These are phyloP conservation scores for Omphalotus guepiniiformis DNA, from an alignment of 768 basidiomycete species.

Conservation along the genomic window DNA sequence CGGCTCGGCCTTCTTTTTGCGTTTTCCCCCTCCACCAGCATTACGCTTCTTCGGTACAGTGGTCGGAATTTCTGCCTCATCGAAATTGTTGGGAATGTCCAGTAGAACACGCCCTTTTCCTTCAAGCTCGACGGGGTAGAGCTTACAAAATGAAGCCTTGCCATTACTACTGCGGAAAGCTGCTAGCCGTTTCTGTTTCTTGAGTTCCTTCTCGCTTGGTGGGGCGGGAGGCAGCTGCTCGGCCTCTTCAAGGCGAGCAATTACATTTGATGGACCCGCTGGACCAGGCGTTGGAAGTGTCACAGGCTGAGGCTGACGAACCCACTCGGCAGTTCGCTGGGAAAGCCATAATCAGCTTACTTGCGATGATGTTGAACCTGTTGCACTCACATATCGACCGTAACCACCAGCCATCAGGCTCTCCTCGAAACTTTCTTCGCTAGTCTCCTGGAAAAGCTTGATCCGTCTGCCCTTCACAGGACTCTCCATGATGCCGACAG, in stretches of 20 bases:
- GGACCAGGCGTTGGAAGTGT: conserved; percentile 33
- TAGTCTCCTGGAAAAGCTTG: conserved; percentile 76
- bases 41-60: conserved; percentile 33
- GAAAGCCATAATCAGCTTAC: conserved; percentile 13
- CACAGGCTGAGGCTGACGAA: conserved; percentile 51
- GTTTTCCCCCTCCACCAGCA: conserved; percentile 24
- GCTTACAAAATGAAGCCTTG: conserved; percentile 29
- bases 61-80: conserved; percentile 18
- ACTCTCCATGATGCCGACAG: conserved; percentile 62
- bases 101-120: conserved; percentile 71
- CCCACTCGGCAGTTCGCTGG: conserved; percentile 59
- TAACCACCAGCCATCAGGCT: conserved; percentile 81
- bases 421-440: conserved; percentile 82
- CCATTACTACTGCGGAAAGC: conserved; percentile 54
- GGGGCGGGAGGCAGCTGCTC: conserved; percentile 22
- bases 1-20: conserved; percentile 49
- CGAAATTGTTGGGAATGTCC: conserved; percentile 44
- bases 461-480: conserved; percentile 70
- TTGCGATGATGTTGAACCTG: neutral
- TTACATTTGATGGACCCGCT: conserved; percentile 40
- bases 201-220: conserved; percentile 56
- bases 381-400: conserved; percentile 60
- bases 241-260: conserved; percentile 35
- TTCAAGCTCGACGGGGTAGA: conserved; percentile 62
- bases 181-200: conserved; percentile 62